These are phyloP conservation scores for Termitomyces sp. DNA, from an alignment of 768 basidiomycete genomes.

Conservation along the genomic window DNA sequence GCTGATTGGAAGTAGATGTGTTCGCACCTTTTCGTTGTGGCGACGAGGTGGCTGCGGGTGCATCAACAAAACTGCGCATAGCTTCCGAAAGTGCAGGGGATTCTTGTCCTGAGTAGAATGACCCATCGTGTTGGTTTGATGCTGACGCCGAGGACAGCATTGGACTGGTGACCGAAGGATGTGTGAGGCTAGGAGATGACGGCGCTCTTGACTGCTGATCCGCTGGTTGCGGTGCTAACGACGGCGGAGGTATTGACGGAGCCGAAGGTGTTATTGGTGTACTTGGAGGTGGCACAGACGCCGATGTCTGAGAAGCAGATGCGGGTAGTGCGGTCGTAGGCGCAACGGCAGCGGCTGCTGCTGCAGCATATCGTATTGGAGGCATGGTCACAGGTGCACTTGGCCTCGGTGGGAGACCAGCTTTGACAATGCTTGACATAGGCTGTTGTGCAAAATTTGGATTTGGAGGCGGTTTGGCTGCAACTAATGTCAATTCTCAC, in stretches of 20 bases:
- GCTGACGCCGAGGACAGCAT: constrained; percentile 71
- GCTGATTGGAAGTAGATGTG: not conserved
- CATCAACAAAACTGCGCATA: constrained; percentile 31
- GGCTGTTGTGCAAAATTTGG: constrained; percentile 80
- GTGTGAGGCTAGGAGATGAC: constrained; percentile 81
- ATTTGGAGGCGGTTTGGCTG: constrained; percentile 65
- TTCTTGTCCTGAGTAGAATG: constrained; percentile 65
- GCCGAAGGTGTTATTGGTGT: constrained; percentile 30
- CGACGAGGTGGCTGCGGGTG: constrained; percentile 51
- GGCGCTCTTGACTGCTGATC: constrained; percentile 40
- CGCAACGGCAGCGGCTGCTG: constrained; percentile 62
- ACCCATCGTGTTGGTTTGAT: constrained; percentile 60
- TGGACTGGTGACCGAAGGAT: constrained; percentile 77
- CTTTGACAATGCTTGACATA: constrained; percentile 69
- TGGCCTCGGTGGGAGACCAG: constrained; percentile 50
- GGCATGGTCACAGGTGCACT: constrained; percentile 57
- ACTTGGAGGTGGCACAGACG: constrained; percentile 32
- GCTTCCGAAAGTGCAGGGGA: constrained; percentile 75
- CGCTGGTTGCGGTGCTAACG: constrained; percentile 19
- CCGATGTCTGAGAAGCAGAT: constrained; percentile 29
- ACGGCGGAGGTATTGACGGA: constrained; percentile 33
- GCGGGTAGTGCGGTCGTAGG: constrained; percentile 22
- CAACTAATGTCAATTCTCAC: constrained; percentile 7
- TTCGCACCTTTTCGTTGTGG: constrained; percentile 55
- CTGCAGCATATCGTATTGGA: constrained; percentile 88